Base-by-base conservation (phyloP, 306 rosid genomes). In the Vigna unguiculata region DNA sequence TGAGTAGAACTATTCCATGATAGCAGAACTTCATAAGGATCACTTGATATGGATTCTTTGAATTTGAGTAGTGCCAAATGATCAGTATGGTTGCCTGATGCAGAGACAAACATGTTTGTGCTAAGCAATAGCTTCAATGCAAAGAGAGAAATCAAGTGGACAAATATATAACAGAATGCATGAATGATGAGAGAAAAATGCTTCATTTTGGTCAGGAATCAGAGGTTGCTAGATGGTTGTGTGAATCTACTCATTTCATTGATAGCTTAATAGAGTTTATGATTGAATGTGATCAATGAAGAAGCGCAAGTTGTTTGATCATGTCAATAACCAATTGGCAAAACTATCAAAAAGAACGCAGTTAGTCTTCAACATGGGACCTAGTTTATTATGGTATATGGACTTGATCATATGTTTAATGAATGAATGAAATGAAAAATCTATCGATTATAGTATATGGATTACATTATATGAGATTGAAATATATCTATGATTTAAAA, bases 61-160 rank as follows among this genome's bases (percentile, higher is more conserved):
- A 48, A 16, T 6, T 48, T 48, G 20, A 48, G 53, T 15, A 48
- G 20, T 48, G 58, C 13, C 11, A 52, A 3, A 2, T 12, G 52
- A 11, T 80, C 81, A 0, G 51, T 63, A 0, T 80, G 36, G 3
- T 78, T 86, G 64, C 15, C 63, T n/a, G 8, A 54, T 12, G 63
- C 7, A 28, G 3, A 20, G 21, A 46, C 62, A 57, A 20, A 2
- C 20, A n/a, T 47, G 47, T 49, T 57, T 3, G 40, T 46, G 62
- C 30, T 6, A 3, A 63, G 59, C 32, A 9, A 70, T 0, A 17
- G 17, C 2, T 6, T 59, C 7, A 55, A 22, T 22, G 53, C 16
- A 16, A 48, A 48, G 19, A 48, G 0, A 48, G 9, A 48, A 20
- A 49, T 52, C 14, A 22, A 11, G 52, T 19, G 66, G 36, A 32